A percentile compares a stretch with the other conserved stretches of the same genome.
These are phyloP conservation scores for Talaromyces funiculosus DNA, from an alignment of 2,329 filamentous ascomycete species.

Conservation along the genomic window DNA sequence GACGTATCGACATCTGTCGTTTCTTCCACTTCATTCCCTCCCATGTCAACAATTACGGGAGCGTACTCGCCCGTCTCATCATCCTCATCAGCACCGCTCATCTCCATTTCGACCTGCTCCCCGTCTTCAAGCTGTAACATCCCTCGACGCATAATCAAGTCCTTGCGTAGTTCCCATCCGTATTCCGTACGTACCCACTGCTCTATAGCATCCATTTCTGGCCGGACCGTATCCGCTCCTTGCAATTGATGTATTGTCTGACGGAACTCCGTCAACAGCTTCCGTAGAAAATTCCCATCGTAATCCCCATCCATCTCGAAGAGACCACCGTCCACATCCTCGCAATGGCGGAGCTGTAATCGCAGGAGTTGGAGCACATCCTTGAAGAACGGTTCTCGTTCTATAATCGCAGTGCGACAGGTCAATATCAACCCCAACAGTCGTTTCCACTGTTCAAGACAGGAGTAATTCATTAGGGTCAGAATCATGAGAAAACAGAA, in stretches of 20 bases:
- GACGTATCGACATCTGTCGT: conserved; percentile 10
- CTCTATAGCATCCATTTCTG: conserved; percentile 51
- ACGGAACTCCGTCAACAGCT: conserved; percentile 50
- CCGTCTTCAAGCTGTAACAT: conserved; percentile 59
- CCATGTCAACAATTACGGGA: conserved; percentile 53
- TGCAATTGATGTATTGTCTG: conserved; percentile 39
- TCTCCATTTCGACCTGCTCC: conserved; percentile 56
- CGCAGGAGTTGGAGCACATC: conserved; percentile 46
- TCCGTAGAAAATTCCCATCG: conserved; percentile 48
- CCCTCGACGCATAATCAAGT: conserved; percentile 50
- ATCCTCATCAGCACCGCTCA: conserved; percentile 51
- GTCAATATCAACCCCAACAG: conserved; percentile 54
- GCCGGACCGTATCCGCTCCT: background rate
- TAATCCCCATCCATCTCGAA: conserved; percentile 53
- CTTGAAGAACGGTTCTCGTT: conserved; percentile 48
- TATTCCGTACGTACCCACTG: conserved; percentile 50
- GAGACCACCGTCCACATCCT: conserved; percentile 55
- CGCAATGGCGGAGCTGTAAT: conserved; percentile 51
- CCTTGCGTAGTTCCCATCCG: conserved; percentile 53
- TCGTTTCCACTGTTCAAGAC: conserved; percentile 61
- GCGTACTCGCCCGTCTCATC: conserved; percentile 62
- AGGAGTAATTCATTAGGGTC: conserved; percentile 61
- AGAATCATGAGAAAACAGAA: conserved; percentile 59
- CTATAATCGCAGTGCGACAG: conserved; percentile 47
- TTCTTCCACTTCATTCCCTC: conserved; percentile 16